Evolutionary conservation across 2,329 filamentous ascomycete genomes (phyloP).

Genomic region (Didymella pinodella): DNA sequence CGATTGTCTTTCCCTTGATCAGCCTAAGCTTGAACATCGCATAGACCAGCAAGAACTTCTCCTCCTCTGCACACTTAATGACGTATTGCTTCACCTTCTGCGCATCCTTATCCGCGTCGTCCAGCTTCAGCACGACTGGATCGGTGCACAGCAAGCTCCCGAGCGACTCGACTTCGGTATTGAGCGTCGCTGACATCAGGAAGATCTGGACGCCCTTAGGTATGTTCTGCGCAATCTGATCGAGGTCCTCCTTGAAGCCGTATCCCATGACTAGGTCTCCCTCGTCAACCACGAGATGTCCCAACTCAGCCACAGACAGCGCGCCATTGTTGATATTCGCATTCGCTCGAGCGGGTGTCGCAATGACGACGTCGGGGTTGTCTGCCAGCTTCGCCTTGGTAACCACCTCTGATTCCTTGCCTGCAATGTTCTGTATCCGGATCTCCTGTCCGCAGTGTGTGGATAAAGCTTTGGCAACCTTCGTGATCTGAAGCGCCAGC

Average conservation of each 20-base stretch:
- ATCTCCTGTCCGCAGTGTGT: constrained; percentile 86
- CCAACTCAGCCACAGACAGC: constrained; percentile 74
- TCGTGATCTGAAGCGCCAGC: constrained; percentile 88
- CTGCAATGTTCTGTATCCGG: constrained; percentile 82
- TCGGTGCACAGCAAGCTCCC: constrained; percentile 85
- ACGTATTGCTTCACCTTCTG: constrained; percentile 85
- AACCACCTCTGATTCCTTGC: constrained; percentile 88
- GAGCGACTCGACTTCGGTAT: constrained; percentile 83
- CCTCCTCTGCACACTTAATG: constrained; percentile 93
- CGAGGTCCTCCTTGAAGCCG: constrained; percentile 89
- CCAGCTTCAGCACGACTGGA: constrained; percentile 80
- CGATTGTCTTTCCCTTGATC: constrained; percentile 89
- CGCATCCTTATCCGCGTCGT: constrained; percentile 80
- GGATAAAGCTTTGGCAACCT: constrained; percentile 77
- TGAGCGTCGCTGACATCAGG: constrained; percentile 92
- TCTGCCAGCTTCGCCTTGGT: constrained; percentile 86
- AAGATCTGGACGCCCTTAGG: constrained; percentile 89
- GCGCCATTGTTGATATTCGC: constrained; percentile 77
- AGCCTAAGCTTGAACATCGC: constrained; percentile 95
- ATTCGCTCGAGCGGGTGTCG: constrained; percentile 85
- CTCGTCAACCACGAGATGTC: constrained; percentile 88
- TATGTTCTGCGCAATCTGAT: constrained; percentile 77
- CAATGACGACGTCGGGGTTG: constrained; percentile 86
- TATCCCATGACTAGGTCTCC: constrained; percentile 93
- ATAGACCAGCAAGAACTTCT: constrained; percentile 92